phyloP scores from a whole-genome alignment of 2,329 filamentous ascomycete genomes.

The Cladobotryum protrusum region DNA sequence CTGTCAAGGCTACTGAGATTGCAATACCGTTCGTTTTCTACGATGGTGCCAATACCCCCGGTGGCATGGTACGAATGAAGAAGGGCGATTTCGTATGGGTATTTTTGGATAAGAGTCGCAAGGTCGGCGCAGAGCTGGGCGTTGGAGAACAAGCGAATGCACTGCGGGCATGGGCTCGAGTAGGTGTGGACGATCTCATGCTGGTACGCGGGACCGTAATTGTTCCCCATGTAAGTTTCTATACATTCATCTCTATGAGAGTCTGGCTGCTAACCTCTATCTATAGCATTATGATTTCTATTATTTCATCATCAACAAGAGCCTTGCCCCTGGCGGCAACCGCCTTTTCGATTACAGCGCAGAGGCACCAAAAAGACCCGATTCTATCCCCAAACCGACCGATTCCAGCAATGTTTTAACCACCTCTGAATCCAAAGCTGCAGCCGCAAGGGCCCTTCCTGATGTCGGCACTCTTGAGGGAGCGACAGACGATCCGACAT shows the following conservation, averaged over 20 bases:
- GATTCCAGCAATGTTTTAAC: conserved; percentile 19
- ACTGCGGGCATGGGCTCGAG: conserved; percentile 79
- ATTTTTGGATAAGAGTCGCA: conserved; percentile 85
- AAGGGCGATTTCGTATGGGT: conserved; percentile 94
- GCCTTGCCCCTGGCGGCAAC: conserved; percentile 62
- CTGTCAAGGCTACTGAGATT: conserved; percentile 83
- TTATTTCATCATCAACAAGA: conserved; percentile 90
- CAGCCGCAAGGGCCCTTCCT: conserved; percentile 33
- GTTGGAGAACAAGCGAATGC: conserved; percentile 63
- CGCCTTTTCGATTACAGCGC: conserved; percentile 70
- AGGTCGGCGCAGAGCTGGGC: conserved; percentile 77
- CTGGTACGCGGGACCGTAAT: conserved; percentile 86
- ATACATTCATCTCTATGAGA: neutral
- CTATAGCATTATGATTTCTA: conserved; percentile 91
- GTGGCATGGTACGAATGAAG: conserved; percentile 76
- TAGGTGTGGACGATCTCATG: conserved; percentile 93
- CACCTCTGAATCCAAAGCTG: conserved; percentile 28
- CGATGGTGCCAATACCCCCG: conserved; percentile 84
- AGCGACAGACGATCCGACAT: conserved; percentile 64
- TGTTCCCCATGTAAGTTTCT: conserved; percentile 74
- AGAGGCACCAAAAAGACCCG: conserved; percentile 37
- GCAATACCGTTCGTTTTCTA: conserved; percentile 95
- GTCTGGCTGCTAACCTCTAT: conserved; percentile 15
- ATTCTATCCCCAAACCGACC: neutral
- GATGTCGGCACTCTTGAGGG: conserved; percentile 63